Conservation (phyloP, 2,329 filamentous ascomycete species). For the Penicillium italicum region DNA sequence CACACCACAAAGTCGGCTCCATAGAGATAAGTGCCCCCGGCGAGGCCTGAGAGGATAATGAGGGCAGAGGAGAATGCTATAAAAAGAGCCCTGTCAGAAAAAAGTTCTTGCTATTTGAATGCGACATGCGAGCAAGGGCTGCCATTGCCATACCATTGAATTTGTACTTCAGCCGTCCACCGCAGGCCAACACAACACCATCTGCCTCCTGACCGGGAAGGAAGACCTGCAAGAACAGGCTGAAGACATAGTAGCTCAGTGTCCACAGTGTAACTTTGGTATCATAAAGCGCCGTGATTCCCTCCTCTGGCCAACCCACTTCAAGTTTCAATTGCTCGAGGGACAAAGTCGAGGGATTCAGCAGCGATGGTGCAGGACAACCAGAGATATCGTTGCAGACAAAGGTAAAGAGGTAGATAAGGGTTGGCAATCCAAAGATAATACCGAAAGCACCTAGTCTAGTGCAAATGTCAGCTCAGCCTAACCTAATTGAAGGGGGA, state of each 20-base stretch:
- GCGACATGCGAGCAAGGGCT: background rate
- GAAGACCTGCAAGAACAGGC: constrained; percentile 68
- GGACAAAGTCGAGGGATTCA: constrained; percentile 68
- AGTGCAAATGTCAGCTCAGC: constrained; percentile 15
- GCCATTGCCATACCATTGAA: constrained; percentile 61
- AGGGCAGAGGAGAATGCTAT: constrained; percentile 72
- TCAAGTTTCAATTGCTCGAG: constrained; percentile 72
- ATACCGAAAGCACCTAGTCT: constrained; percentile 75
- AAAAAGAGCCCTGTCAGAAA: constrained; percentile 2
- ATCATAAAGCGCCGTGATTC: constrained; percentile 67
- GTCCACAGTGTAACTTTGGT: constrained; percentile 66
- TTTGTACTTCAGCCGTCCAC: constrained; percentile 75
- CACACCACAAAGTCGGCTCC: constrained; percentile 83
- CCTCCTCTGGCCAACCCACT: constrained; percentile 73
- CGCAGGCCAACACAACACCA: constrained; percentile 66
- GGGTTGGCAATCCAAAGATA: constrained; percentile 72
- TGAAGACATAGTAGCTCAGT: constrained; percentile 73
- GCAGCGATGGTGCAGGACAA: constrained; percentile 78
- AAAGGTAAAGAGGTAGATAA: constrained; percentile 77
- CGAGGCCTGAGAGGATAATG: constrained; percentile 66
- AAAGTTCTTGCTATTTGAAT: background rate
- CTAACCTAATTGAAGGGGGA: background rate
- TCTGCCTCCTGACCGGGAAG: constrained; percentile 70
- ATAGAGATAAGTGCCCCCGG: constrained; percentile 69
- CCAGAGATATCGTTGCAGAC: constrained; percentile 89